Evolutionary conservation across 805 yeast species (phyloP), one percentile per base, ranked within the genome.

Genomic region (Cyberlindnera euphorbiae): DNA sequence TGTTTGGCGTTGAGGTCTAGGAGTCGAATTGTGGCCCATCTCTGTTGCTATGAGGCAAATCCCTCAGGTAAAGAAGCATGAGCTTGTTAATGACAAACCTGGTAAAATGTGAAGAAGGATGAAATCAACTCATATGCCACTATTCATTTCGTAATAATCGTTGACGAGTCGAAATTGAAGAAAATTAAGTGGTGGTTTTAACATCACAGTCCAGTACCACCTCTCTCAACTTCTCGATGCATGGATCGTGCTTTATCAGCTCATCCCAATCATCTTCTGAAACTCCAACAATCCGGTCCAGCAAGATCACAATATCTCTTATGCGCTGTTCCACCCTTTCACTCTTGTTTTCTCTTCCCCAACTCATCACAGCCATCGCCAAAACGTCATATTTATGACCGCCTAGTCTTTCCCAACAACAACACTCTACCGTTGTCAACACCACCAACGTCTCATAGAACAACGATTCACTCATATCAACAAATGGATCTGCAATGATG

Each of bases 381-480:
- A 50, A 24, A 3, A 54, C 22, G 33, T 53, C 57, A 22, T 36
- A 46, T 15, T 41, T 39, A 21, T 51, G 50, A 0, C 32, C 24
- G 5, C 28, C 18, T 3, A 54, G 19, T 17, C 55, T 39, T 22
- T 47, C 48, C 56, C 56, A 54, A 14, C 52, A 33, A 17, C 46
- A 49, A 14, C 43, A 8, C 17, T 46, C 46, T 2, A 46, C 19
- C 2, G 41, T n/a, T 1, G 36, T 32, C 6, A 54, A 24, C 17
- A 44, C 35, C n/a, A 41, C 40, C 13, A 54, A 19, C 0, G 39
- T 14, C 5, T 28, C 16, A 9, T 3, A 13, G 18, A 52, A 45
- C 9, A 54, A 22, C 4, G 38, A 26, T 5, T 39, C 41, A 12
- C 38, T 17, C 8, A 41, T 7, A 26, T 45, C 46, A 8, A 52